Evolutionary conservation across 2,329 filamentous ascomycete genomes (phyloP), one percentile per base, ranked within the genome.

Genomic region (Arthrobotrys entomopaga): DNA sequence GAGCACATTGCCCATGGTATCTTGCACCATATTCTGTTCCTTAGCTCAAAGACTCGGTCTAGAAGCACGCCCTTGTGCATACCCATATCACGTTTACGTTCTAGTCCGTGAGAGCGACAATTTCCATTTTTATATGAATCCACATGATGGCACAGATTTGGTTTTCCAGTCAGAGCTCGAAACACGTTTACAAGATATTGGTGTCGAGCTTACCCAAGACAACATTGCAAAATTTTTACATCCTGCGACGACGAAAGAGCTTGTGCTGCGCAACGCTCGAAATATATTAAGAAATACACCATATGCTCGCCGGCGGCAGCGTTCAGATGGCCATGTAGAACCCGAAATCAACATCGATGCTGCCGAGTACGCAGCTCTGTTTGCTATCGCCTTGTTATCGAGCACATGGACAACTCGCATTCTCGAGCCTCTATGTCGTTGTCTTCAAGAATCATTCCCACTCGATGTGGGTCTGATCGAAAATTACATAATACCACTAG

Each of bases 11-110:
- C 95, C 94, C 1, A 85, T 97, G 58, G 90, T 97, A 75, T 95
- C 92, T 1, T 90, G 90, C 65, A 90, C 90, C 72, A 96, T 98
- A 76, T 99, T 90, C 82, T 95, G 91, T 79, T 89, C 88, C 67
- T 81, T 98, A 15, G 93, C 92, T 0, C 85, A 87, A 64, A 86
- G 90, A 42, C 80, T 97, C 11, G 91, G 90, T 1, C 81, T 99
- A 53, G 86, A 90, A 77, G 92, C 93, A 0, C 87, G 88, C 38
- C 92, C 91, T 63, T 94, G 91, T 77, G 89, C 90, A 49, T 91
- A 94, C 79, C 92, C 94, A 2, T 91, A 88, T 76, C 93, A 97
- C 80, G 91, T 97, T 13, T 90, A 96, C 79, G 91, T 88, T 16
- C 88, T 96, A 60, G 87, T 98, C 11, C 85, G 86, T 0, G 80